A percentile compares a stretch with the other conserved stretches of the same genome.
phyloP scores from a whole-genome alignment of 495 filamentous ascomycete genomes.

The Rusavskia elegans region DNA sequence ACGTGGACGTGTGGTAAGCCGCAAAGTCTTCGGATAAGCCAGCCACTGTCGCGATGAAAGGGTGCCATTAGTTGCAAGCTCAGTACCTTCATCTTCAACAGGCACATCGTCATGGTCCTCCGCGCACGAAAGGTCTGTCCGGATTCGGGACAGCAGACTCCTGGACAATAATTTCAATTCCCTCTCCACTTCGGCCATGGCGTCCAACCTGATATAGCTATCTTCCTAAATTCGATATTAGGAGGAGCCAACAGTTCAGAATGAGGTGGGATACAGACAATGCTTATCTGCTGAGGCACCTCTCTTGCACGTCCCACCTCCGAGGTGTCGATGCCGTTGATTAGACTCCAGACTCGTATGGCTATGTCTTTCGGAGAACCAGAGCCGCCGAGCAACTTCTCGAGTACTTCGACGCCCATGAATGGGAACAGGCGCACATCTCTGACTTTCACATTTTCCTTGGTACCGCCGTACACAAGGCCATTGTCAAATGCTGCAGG shows the following conservation, averaged over 20 bases:
- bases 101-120: conserved; percentile 17
- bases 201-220: conserved; percentile 57
- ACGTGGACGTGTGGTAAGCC: conserved; percentile 59
- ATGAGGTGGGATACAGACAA: conserved; percentile 19
- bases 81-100: conserved; percentile 2
- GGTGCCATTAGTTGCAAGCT: not conserved
- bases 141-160: conserved; percentile 68
- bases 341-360: conserved; percentile 54
- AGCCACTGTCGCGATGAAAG: conserved; percentile 35
- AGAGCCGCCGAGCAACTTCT: conserved; percentile 49
- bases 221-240: conserved; percentile 38
- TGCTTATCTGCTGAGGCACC: conserved; percentile 78
- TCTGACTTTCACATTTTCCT: conserved; percentile 44
- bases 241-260: not conserved
- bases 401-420: conserved; percentile 44
- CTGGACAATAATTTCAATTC: conserved; percentile 46
- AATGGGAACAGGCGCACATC: conserved; percentile 43
- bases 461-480: conserved; percentile 26
- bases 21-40: conserved; percentile 52
- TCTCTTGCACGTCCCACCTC: conserved; percentile 56
- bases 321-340: conserved; percentile 49
- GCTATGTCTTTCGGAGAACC: conserved; percentile 56
- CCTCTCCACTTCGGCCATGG: conserved; percentile 38
- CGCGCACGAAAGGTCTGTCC: conserved; percentile 50
- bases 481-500: conserved; percentile 23